Conservation (phyloP, 768 basidiomycete genomes). For the Collybiopsis confluens region DNA sequence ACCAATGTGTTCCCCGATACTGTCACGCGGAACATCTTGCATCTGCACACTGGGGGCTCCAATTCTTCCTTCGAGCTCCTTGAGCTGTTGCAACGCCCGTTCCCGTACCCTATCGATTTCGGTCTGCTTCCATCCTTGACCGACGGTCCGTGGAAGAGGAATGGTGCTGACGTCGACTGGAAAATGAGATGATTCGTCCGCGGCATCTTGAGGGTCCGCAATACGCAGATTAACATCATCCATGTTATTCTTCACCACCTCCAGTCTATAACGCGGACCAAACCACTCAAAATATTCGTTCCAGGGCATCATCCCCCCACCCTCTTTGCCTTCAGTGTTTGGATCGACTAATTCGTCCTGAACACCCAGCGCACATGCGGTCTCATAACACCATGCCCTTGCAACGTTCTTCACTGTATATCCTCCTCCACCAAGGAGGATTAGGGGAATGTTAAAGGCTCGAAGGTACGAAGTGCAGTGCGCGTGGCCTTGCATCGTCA, state of each 20-base stretch:
- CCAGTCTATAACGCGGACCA: slow-evolving; percentile 89
- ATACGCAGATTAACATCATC: slow-evolving; percentile 70
- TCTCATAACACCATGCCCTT: slow-evolving; percentile 94
- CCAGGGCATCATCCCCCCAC: slow-evolving; percentile 50
- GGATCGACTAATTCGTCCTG: slow-evolving; percentile 66
- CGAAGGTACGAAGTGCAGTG: slow-evolving; percentile 86
- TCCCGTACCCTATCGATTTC: slow-evolving; percentile 3
- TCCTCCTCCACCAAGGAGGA: slow-evolving; percentile 92
- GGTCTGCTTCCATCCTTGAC: not conserved
- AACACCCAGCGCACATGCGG: slow-evolving; percentile 88
- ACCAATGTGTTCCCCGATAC: slow-evolving; percentile 59
- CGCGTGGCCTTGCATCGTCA: slow-evolving; percentile 94
- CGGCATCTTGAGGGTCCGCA: not conserved
- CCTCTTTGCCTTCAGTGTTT: slow-evolving; percentile 28
- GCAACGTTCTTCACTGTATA: slow-evolving; percentile 98
- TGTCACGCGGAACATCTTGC: slow-evolving; percentile 77
- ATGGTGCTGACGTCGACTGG: not conserved
- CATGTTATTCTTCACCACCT: slow-evolving; percentile 91
- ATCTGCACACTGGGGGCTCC: slow-evolving; percentile 83
- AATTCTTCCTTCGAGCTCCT: slow-evolving; percentile 37
- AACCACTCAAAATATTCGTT: slow-evolving; percentile 97
- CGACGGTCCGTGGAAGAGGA: not conserved
- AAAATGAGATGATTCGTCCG: not conserved
- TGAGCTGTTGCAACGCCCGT: slow-evolving; percentile 46
- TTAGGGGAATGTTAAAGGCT: slow-evolving; percentile 77